Base-by-base conservation (phyloP, 1,284 basidiomycete species). In the Leccinum pachyderme region DNA sequence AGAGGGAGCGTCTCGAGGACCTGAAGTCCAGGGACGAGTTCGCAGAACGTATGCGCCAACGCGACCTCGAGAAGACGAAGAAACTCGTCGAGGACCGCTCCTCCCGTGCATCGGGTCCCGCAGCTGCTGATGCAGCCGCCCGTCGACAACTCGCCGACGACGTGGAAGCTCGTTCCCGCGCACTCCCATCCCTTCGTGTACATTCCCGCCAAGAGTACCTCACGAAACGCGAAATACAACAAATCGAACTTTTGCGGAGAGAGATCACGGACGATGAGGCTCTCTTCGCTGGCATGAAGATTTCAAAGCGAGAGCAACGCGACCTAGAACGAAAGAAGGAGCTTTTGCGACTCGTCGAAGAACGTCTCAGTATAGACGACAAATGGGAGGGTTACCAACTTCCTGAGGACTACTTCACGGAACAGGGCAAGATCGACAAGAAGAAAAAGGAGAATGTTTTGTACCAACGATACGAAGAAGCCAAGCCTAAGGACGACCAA, bases 371-470 rank as follows among this genome's bases (percentile, higher is more conserved):
- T 67, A 97, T 99, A 59, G 92, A 95, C 69, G 95, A 97, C 75
- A 91, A 93, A 59, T 92, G 82, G 72, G 95, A 97, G 59, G 95
- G 95, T 5, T 98, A 98, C 66, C 89, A 90, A 75, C 81, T 97
- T 37, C 95, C 95, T 0, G 95, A 97, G 64, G 96, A 99, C 74
- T 99, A 99, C 68, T 82, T 98, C 65, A 99, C 96, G 0, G 96
- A 98, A 67, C 93, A 98, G 71, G 97, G 97, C n/a, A 96, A 95
- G 72, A 91, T 99, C 59, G 95, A 99, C 80, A 89, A 87, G 73
- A 95, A 97, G 77, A 95, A 94, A 75, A 96, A 98, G 70, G 87
- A 96, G 69, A 89, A 91, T 62, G 95, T 92, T 0, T 74, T 99
- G 49, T 98, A 98, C 70, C 86, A 93, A 64, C 89, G 97, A 32